Conservation (phyloP, 176 grass and related monocot genomes). For the Bromus sterilis region DNA sequence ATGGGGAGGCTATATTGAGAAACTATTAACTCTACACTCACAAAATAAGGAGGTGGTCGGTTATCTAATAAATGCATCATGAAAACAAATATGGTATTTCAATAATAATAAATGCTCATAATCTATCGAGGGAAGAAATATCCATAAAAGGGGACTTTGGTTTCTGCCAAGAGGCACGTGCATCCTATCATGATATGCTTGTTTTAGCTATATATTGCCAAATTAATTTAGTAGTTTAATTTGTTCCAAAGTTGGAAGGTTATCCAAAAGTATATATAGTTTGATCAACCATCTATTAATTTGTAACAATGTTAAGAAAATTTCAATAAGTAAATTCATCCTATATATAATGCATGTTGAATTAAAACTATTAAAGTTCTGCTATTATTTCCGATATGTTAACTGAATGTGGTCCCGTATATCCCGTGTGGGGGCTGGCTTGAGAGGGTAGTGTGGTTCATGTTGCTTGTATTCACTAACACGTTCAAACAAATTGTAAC, state of each 20-base stretch:
- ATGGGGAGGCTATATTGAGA: background rate
- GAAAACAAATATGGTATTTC: too few species aligned
- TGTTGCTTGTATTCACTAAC: background rate
- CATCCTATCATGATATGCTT: background rate
- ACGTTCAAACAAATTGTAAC: background rate
- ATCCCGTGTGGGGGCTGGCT: background rate
- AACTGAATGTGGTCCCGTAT: background rate
- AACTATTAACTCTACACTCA: background rate
- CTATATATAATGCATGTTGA: background rate
- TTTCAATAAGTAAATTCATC: too few species aligned
- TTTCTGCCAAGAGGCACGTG: too few species aligned
- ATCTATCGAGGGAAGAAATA: too few species aligned
- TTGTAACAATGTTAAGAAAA: too few species aligned
- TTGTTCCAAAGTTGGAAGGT: background rate
- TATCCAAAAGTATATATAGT: background rate
- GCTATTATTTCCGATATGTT: background rate
- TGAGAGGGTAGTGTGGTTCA: too few species aligned
- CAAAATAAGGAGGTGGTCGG: background rate
- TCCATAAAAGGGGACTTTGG: too few species aligned
- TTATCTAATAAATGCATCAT: background rate
- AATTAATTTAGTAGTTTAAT: background rate
- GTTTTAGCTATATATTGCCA: background rate
- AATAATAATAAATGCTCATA: too few species aligned
- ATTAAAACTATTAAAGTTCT: background rate
- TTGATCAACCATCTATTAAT: too few species aligned